Base-by-base conservation (phyloP, 2,329 filamentous ascomycete genomes). In the Xylaria arbuscula region DNA sequence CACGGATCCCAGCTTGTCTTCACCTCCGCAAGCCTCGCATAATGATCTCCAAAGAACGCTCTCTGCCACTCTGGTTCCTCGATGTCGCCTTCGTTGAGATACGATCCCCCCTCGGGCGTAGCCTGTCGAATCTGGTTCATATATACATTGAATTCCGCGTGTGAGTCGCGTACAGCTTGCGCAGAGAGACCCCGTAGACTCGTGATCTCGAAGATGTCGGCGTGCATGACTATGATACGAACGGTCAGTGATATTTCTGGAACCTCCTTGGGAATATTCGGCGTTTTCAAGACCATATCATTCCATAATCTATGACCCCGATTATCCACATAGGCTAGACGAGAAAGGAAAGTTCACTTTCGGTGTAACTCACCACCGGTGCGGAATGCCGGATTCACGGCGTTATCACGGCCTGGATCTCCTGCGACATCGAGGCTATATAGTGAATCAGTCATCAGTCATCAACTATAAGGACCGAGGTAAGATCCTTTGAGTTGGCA, bases 41-140 rank as follows among this genome's bases (percentile, higher is more conserved):
- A 87, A 57, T 85, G 85, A 7, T 47, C 48, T 1, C 85, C 85
- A 72, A 81, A 87, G 76, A 86, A 87, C 2, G 75, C 77, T 36
- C 80, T 72, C 72, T 84, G 78, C 72, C 79, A 87, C 63, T 83
- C 72, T 1, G 80, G 81, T 74, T 87, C 80, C 66, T 80, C 78
- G 50, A 84, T 82, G 73, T 87, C 83, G 2, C 80, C 83, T 78
- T 89, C 86, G 68, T 86, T 87, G 73, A 85, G 75, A 69, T 87
- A 87, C 4, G 82, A 78, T 4, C 84, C 84, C 1, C 76, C 76
- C 1, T 78, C 81, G 3, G 82, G 83, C 0, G 82, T 80, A 6
- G 78, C 76, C 6, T 72, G 75, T 28, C 80, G 77, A 54, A 72
- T 73, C 56, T 68, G 64, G 9, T 77, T 64, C 75, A 78, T 73